Evolutionary conservation across 1,284 basidiomycete genomes (phyloP).

Genomic region (Schizophyllum commune): DNA sequence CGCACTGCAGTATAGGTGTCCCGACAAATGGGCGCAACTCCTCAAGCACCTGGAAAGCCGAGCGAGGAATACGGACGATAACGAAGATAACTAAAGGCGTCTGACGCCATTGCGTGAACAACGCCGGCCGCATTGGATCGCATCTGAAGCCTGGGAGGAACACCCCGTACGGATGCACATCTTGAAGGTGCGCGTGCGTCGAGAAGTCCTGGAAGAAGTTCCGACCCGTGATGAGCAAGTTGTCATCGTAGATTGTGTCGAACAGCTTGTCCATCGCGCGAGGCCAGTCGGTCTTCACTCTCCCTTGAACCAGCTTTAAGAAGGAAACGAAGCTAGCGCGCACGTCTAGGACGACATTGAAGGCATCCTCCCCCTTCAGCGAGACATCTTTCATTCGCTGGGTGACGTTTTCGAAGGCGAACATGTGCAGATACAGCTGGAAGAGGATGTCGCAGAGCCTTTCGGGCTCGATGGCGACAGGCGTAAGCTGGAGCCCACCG

Average conservation of each 20-base stretch:
- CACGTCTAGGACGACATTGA: slow-evolving; percentile 28
- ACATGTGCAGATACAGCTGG: slow-evolving; percentile 40
- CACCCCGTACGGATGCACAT: slow-evolving; percentile 17
- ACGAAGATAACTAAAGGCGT: slow-evolving; percentile 28
- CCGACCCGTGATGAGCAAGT: slow-evolving; percentile 22
- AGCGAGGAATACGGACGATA: slow-evolving; percentile 25
- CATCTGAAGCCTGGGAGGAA: slow-evolving; percentile 6
- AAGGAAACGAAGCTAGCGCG: slow-evolving; percentile 36
- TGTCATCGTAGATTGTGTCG: slow-evolving; percentile 20
- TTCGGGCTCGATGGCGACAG: slow-evolving; percentile 18
- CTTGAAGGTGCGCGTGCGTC: slow-evolving; percentile 27
- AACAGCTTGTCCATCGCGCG: slow-evolving; percentile 24
- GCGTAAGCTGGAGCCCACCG: slow-evolving; percentile 11
- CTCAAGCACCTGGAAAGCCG: slow-evolving; percentile 20
- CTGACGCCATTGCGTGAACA: slow-evolving; percentile 23
- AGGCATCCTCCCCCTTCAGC: too few relatives aligned
- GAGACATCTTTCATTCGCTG: too few relatives aligned
- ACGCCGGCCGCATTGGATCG: neutral
- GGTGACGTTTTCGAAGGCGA: slow-evolving; percentile 27
- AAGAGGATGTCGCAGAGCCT: slow-evolving; percentile 37
- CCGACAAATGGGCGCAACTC: slow-evolving; percentile 16
- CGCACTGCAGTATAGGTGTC: slow-evolving; percentile 31
- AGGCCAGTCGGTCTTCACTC: slow-evolving; percentile 26
- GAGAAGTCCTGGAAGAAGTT: slow-evolving; percentile 36
- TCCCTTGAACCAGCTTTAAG: slow-evolving; percentile 29